Percentiles rank a stretch among this genome's conserved stretches.
phyloP scores from a whole-genome alignment of 2,329 filamentous ascomycete species.

The Rutstroemia sp. region DNA sequence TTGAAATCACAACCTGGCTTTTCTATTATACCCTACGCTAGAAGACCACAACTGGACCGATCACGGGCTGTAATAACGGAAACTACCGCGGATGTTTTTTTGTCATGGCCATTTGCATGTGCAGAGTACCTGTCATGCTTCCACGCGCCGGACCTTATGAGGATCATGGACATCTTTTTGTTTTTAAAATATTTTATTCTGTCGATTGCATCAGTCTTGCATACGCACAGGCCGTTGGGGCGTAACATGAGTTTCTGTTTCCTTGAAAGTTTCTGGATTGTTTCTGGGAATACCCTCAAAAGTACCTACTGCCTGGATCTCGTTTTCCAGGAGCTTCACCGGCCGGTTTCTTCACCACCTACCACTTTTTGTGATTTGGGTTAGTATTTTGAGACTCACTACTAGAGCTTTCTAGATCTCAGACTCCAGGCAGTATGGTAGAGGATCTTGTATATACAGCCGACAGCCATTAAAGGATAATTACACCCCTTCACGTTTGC shows the following conservation, averaged over 20 bases:
- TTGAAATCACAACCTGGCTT: constrained; percentile 14
- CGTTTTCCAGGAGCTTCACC: constrained; percentile 16
- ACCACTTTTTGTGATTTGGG: constrained; percentile 13
- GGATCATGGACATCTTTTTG: constrained; percentile 17
- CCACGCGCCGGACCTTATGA: constrained; percentile 21
- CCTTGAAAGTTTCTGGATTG: constrained; percentile 14
- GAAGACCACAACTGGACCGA: constrained; percentile 15
- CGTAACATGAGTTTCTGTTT: constrained; percentile 17
- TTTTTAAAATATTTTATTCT: constrained; percentile 15
- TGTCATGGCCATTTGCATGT: constrained; percentile 15
- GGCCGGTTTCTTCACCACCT: constrained; percentile 11
- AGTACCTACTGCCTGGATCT: constrained; percentile 28
- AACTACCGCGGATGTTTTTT: constrained; percentile 14
- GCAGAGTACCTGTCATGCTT: constrained; percentile 21
- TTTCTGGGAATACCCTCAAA: constrained; percentile 22
- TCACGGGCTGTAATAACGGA: constrained; percentile 13
- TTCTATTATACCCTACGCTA: constrained; percentile 13
- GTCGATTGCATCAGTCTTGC: constrained; percentile 29
- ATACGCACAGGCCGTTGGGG: constrained; percentile 27
- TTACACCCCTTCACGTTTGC: constrained; percentile 10
- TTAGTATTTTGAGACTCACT: constrained; percentile 20
- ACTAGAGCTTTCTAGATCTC: constrained; percentile 13
- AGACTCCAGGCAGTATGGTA: constrained; percentile 20
- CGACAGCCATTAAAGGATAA: constrained; percentile 14
- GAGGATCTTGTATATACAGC: constrained; percentile 20